Percentiles rank a stretch among this genome's conserved stretches.
These are phyloP conservation scores for Fereydounia khargensis DNA, from an alignment of 1,284 basidiomycete species.

Conservation along the genomic window DNA sequence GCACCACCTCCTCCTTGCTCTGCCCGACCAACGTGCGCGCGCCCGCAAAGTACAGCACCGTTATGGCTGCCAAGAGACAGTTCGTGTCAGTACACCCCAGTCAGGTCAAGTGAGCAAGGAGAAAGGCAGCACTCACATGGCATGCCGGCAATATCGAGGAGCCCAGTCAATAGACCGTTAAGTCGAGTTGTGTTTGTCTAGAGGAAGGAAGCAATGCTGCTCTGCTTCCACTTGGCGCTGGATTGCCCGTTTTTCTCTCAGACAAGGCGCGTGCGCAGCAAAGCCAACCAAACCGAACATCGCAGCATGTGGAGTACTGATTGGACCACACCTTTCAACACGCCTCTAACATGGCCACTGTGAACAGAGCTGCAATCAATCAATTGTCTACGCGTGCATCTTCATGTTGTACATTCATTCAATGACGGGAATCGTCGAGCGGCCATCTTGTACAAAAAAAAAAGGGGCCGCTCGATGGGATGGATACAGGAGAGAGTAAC, in stretches of 20 bases:
- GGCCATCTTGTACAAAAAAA: not conserved
- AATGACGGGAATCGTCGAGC: conserved; percentile 4
- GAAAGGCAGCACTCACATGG: too few species aligned
- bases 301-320: not conserved
- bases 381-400: not conserved
- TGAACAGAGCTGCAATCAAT: not conserved
- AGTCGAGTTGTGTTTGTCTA: not conserved
- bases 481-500: not conserved
- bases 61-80: too few species aligned
- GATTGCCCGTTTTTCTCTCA: not conserved
- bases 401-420: not conserved
- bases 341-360: too few species aligned
- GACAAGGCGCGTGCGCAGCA: too few species aligned
- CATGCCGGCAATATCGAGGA: too few species aligned
- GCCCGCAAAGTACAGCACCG: conserved; percentile 21
- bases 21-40: conserved; percentile 19
- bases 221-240: not conserved
- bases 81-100: too few species aligned
- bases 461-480: not conserved
- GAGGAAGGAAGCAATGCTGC: not conserved
- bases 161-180: too few species aligned
- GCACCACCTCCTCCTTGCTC: conserved; percentile 8
- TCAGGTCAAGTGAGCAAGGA: too few species aligned
- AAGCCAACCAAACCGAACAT: not conserved
- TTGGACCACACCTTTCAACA: too few species aligned